phyloP scores from a whole-genome alignment of 1,139 yeast species.

The Meyerozyma carpophila region DNA sequence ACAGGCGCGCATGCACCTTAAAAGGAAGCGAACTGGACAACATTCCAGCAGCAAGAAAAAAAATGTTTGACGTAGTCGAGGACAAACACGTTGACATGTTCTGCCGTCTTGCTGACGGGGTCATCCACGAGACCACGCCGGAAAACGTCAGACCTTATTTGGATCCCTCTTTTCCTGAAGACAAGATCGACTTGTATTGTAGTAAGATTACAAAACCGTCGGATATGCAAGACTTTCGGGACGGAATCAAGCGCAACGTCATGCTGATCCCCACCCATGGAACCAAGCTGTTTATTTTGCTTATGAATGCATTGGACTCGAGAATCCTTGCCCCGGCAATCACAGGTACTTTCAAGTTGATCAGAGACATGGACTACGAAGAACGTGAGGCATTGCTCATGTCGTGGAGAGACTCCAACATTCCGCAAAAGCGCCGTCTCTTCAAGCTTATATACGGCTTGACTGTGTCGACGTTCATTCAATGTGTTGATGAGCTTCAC shows the following conservation, averaged over 20 bases:
- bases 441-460: constrained; percentile 22
- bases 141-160: constrained; percentile 24
- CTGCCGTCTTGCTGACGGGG: constrained; percentile 28
- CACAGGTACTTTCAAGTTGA: constrained; percentile 28
- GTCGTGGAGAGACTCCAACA: constrained; percentile 37
- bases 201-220: constrained; percentile 25
- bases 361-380: constrained; percentile 31
- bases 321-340: constrained; percentile 31
- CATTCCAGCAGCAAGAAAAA: not conserved
- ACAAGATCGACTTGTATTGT: constrained; percentile 29
- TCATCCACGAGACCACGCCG: constrained; percentile 29
- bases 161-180: constrained; percentile 22
- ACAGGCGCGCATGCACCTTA: constrained; percentile 5
- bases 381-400: constrained; percentile 25
- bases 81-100: constrained; percentile 24
- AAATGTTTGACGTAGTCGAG: constrained; percentile 15
- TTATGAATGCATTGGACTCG: constrained; percentile 24
- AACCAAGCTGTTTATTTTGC: constrained; percentile 17
- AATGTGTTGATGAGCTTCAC: constrained; percentile 30
- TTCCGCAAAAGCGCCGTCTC: constrained; percentile 24
- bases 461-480: constrained; percentile 18
- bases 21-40: constrained; percentile 3
- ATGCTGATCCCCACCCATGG: constrained; percentile 15
- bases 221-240: constrained; percentile 22
- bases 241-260: constrained; percentile 14